Evolutionary conservation across 306 rosid species (phyloP), one percentile per base, ranked within the genome.

Genomic region (Nissolia schottii): DNA sequence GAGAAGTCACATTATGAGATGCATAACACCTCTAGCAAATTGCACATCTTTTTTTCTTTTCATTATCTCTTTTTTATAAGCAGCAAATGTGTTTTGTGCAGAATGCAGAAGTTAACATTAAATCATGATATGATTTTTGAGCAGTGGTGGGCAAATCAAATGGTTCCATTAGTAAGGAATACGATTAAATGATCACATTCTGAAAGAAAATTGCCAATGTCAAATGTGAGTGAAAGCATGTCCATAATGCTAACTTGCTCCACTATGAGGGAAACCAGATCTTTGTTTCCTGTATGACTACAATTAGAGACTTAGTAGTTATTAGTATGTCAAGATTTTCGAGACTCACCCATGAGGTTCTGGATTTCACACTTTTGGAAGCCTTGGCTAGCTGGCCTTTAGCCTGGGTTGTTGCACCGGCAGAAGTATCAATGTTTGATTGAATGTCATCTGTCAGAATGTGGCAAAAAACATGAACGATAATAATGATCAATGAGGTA

Each of bases 381-480:
- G 89, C 94, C 82, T 85, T 90, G 20, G 66, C 80, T 66, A 90
- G 51, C 83, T 84, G 93, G 37, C 56, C 83, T 74, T 80, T 85
- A 46, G 81, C 85, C 64, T 86, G 87, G 56, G 72, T 55, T 31
- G 94, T 86, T 65, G 86, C 85, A 67, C 83, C 86, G 63, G 87
- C 80, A 48, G 96, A 81, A 79, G 83, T 20, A 49, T 86, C 90
- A 6, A 90, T 58, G 75, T 85, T 88, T 31, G 94, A 86, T 2
- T 83, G 88, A 81, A 90, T 55, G 82, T 90, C 96, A 67, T 88
- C 96, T 90, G 86, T 58, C 48, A 75, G 29, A 61, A 65, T 22
- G 51, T 41, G 11, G 2, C 58, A 61, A 51, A 73, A 31, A 73
- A 49, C 9, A 73, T 72, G 38, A 76, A 38, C 11, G 4, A 20